Evolutionary conservation across 2,329 filamentous ascomycete species (phyloP), one percentile per base, ranked within the genome.

Genomic region (Penicillium rolfsii): DNA sequence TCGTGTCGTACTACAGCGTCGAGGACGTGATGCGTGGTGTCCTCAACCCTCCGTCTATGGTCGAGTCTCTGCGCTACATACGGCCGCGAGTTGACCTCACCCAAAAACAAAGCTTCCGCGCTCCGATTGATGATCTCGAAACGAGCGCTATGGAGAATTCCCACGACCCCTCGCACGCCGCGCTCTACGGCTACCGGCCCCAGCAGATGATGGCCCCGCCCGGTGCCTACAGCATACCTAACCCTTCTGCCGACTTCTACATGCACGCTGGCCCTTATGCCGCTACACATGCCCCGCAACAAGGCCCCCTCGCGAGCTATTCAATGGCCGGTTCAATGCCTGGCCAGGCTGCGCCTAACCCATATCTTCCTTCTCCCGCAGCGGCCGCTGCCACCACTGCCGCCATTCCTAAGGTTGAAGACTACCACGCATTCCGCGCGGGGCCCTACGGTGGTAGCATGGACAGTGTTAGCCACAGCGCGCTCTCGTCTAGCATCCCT

Each of bases 1-100:
- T 97, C 55, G 92, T 97, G 43, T 93, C 90, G 16, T 97, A 97
- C 74, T 97, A 97, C 79, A 91, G 82, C 46, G 83, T 94, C 11
- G 87, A 91, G 5, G 92, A 97, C 72, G 90, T 93, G n/a, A 83
- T 87, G 67, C 79, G 81, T 49, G 81, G 84, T n/a, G 76, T 73
- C 16, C 81, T 94, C 11, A 79, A 74, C 30, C 83, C 84, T 0
- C 91, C 90, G 0, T 77, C 82, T 1, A 81, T 84, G 57, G 82
- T 86, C 60, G 79, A 83, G 0, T 75, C 73, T 22, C 77, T 88
- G 45, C 74, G 76, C 28, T 73, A 79, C 52, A 77, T 89, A 33
- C 75, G 80, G 6, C 87, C 87, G 12, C 84, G 88, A 4, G 61
- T 73, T 0, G 85, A 88, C 55, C 79, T 91, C 30, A 79, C 87